Evolutionary conservation across 805 yeast species (phyloP).

Genomic region (Saccharomycopsis sp.): DNA sequence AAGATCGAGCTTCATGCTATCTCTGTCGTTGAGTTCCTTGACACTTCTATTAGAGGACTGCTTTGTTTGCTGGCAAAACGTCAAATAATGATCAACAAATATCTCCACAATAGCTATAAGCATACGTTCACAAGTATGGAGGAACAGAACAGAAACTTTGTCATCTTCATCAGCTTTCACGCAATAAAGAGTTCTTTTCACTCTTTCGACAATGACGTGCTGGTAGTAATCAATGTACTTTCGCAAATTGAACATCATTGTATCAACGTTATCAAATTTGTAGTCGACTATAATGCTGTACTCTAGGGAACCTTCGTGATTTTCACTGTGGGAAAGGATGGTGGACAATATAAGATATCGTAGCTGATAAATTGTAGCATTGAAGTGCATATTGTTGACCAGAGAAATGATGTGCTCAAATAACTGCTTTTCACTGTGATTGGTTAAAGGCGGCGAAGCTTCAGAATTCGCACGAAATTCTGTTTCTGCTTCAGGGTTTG

Average conservation of each 20-base stretch:
- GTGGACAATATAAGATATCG: constrained; percentile 5
- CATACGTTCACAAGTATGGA: too few species aligned
- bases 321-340: background rate
- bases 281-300: constrained; percentile 5
- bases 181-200: too few species aligned
- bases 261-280: constrained; percentile 5
- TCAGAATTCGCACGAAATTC: too few species aligned
- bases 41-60: background rate
- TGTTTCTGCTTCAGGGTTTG: too few species aligned
- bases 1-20: constrained; percentile 24
- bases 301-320: background rate
- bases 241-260: constrained; percentile 7
- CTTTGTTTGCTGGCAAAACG: constrained; percentile 25
- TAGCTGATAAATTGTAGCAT: constrained; percentile 16
- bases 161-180: too few species aligned
- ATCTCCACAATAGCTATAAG: constrained; percentile 39
- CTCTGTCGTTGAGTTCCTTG: constrained; percentile 9
- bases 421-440: too few species aligned
- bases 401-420: too few species aligned
- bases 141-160: too few species aligned
- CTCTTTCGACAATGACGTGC: constrained; percentile 29
- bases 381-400: background rate
- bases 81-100: constrained; percentile 35
- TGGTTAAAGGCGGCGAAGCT: too few species aligned
- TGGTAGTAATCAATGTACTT: constrained; percentile 19